Percentiles rank a stretch among this genome's conserved stretches.
These are phyloP conservation scores for Leishmania major DNA, from an alignment of 208 protist species.

Conservation along the genomic window DNA sequence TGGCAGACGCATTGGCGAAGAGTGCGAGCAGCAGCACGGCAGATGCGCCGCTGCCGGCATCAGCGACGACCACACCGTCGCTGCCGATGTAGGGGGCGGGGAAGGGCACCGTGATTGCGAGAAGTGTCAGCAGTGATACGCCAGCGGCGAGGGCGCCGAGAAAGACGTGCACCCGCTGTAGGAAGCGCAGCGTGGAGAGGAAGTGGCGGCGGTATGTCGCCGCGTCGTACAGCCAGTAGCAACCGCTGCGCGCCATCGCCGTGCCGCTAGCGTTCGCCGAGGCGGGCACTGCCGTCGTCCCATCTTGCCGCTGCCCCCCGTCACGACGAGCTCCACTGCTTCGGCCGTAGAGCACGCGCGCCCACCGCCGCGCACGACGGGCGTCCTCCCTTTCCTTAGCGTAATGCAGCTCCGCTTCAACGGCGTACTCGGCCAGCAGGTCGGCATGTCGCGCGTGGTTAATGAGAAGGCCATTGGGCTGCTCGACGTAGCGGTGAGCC, in stretches of 20 bases:
- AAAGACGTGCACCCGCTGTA: slow-evolving; percentile 39
- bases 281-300: neutral
- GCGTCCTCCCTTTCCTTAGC: slow-evolving; percentile 22
- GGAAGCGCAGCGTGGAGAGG: slow-evolving; percentile 27
- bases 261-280: neutral
- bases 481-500: slow-evolving; percentile 67
- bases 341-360: slow-evolving; percentile 16
- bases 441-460: slow-evolving; percentile 36
- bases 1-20: slow-evolving; percentile 2
- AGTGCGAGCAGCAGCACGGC: slow-evolving; percentile 19
- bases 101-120: slow-evolving; percentile 34
- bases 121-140: slow-evolving; percentile 37
- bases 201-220: slow-evolving; percentile 24
- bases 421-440: slow-evolving; percentile 26
- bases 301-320: neutral
- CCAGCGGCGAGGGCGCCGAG: slow-evolving; percentile 39
- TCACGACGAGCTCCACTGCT: neutral
- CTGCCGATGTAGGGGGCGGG: neutral
- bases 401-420: slow-evolving; percentile 21
- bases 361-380: slow-evolving; percentile 16
- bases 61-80: neutral
- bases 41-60: neutral
- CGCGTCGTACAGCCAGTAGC: slow-evolving; percentile 30
- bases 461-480: slow-evolving; percentile 50
- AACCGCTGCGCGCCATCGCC: neutral